These are phyloP conservation scores for Geotrichum bryndzae DNA, from an alignment of 1,139 yeast genomes.

Conservation along the genomic window DNA sequence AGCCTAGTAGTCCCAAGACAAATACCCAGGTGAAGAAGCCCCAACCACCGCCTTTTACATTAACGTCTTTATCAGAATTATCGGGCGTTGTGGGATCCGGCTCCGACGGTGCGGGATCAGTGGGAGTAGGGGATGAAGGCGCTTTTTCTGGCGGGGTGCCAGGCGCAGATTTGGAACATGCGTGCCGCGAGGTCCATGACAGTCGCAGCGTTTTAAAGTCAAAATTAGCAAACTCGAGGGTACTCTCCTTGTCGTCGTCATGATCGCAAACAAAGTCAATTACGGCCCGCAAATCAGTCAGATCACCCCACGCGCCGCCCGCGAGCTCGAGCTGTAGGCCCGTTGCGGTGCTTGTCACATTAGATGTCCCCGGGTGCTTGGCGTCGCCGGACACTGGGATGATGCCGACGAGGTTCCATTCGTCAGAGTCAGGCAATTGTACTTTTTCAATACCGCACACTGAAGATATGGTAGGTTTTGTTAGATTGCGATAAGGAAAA, in stretches of 20 bases:
- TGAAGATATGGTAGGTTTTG: slow-evolving; percentile 26
- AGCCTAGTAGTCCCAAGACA: slow-evolving; percentile 51
- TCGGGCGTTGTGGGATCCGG: slow-evolving; percentile 2
- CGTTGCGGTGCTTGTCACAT: slow-evolving; percentile 9
- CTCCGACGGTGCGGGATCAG: slow-evolving; percentile 8
- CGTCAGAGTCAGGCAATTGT: slow-evolving; percentile 36
- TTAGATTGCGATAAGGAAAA: neutral
- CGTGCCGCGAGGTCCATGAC: slow-evolving; percentile 38
- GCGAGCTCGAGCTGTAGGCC: slow-evolving; percentile 46
- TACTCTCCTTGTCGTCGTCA: slow-evolving; percentile 34
- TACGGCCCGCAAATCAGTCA: slow-evolving; percentile 45
- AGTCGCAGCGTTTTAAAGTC: slow-evolving; percentile 33
- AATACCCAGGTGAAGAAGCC: slow-evolving; percentile 39
- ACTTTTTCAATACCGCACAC: slow-evolving; percentile 45
- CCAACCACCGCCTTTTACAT: slow-evolving; percentile 29
- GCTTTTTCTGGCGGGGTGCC: neutral
- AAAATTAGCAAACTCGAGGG: slow-evolving; percentile 32
- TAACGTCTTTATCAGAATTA: slow-evolving; percentile 19
- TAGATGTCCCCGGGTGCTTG: slow-evolving; percentile 19
- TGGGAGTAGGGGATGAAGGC: neutral
- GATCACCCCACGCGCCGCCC: slow-evolving; percentile 68
- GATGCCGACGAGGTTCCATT: slow-evolving; percentile 48
- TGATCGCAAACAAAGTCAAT: slow-evolving; percentile 50
- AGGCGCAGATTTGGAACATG: slow-evolving; percentile 37
- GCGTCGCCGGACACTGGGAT: slow-evolving; percentile 43